Percentiles rank a stretch among this genome's conserved stretches.
Evolutionary conservation across 2,329 filamentous ascomycete species (phyloP).

Genomic region (Fusarium pseudocircinatum): DNA sequence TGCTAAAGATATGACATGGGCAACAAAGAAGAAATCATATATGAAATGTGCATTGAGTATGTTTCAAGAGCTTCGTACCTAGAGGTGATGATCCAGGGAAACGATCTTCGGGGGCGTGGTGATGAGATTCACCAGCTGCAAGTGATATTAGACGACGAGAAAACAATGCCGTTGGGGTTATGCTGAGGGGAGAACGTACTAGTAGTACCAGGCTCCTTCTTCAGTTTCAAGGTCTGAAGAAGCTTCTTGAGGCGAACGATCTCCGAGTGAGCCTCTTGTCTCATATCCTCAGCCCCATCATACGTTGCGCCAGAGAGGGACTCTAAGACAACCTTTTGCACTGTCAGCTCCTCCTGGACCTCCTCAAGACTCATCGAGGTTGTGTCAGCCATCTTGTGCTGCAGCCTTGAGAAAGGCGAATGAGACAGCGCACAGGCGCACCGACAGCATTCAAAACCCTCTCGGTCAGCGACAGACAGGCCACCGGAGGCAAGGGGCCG

Average conservation of each 20-base stretch:
- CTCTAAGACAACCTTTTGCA: constrained; percentile 55
- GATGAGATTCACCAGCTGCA: background rate
- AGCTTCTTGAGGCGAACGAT: constrained; percentile 48
- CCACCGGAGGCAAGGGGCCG: constrained; percentile 19
- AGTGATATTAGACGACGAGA: background rate
- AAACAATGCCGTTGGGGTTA: background rate
- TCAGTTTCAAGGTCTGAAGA: constrained; percentile 31
- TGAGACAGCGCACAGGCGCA: constrained; percentile 25
- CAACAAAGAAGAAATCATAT: background rate
- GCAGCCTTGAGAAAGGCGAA: constrained; percentile 15
- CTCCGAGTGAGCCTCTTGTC: constrained; percentile 39
- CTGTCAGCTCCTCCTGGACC: constrained; percentile 53
- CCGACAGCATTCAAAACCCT: constrained; percentile 25
- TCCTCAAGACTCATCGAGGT: constrained; percentile 38
- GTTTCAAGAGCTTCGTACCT: constrained; percentile 17
- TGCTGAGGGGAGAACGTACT: constrained; percentile 4
- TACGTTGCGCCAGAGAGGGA: constrained; percentile 49
- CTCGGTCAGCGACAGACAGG: constrained; percentile 22
- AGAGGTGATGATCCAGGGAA: background rate
- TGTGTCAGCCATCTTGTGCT: constrained; percentile 28
- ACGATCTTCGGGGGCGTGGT: background rate
- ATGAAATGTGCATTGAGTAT: background rate
- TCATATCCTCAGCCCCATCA: constrained; percentile 46
- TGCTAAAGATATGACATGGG: background rate
- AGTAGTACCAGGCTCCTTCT: background rate